Conservation (phyloP, 306 rosid genomes). For the Crataegus laevigata region DNA sequence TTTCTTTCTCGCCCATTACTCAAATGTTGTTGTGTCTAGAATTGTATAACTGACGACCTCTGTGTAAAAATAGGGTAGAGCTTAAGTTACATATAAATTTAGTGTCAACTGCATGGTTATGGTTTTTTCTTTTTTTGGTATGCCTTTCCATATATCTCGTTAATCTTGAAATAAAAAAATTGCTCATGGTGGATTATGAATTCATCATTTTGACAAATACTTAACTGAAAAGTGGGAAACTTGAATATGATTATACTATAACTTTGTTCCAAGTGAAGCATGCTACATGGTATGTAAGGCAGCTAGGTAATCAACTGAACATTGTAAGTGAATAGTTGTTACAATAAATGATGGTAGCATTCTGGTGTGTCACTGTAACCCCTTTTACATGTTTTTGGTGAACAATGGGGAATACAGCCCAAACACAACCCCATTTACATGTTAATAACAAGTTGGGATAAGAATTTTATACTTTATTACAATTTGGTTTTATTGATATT, state of each 20-base stretch:
- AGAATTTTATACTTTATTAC: not conserved
- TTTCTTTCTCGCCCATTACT: conserved; percentile 16
- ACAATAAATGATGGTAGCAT: not conserved
- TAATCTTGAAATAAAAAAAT: not conserved
- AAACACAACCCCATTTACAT: not conserved
- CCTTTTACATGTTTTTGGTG: no score
- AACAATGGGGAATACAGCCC: no score
- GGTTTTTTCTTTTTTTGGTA: no score
- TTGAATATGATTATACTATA: not conserved
- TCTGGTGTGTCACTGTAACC: not conserved
- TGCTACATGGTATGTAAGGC: not conserved
- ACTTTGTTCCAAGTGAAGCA: not conserved
- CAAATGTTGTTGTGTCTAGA: not conserved
- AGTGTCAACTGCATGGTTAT: no score
- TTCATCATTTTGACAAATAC: not conserved
- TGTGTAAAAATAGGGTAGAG: not conserved
- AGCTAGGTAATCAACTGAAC: not conserved
- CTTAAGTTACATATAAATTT: not conserved
- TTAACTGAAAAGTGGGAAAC: not conserved
- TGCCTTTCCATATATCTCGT: not conserved
- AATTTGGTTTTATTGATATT: not conserved
- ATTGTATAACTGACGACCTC: not conserved
- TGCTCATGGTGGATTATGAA: not conserved
- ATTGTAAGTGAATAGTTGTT: not conserved
- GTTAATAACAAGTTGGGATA: not conserved